Base-by-base conservation (phyloP, 441 rosid species). In the Populus trichocarpa region DNA sequence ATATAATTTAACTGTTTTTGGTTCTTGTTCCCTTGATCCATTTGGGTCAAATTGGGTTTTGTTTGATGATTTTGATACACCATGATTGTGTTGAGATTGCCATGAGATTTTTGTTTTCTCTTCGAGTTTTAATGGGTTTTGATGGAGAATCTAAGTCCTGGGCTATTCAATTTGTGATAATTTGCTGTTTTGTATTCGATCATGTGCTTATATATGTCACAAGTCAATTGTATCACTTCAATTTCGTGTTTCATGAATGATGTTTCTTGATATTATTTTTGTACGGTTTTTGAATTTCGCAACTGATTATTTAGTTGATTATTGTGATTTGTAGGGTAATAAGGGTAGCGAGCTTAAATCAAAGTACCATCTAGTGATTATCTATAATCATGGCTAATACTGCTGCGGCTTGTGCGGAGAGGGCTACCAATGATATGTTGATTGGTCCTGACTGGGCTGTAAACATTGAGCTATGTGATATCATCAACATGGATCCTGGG, bases 371-470 rank as follows among this genome's bases (percentile, higher is more conserved):
- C 22, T 20, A 32, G 69, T 25, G 68, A 74, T 42, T 68, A 16
- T 59, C 2, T 18, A 57, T 57, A 70, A 35, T 32, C 66, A 96
- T 96, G 99, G 92, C 94, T 22, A 86, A 83, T 82, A 89, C 80
- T 79, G 97, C 89, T 14, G 89, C 96, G 36, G 84, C 97, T 20
- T 91, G 90, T 77, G 99, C 97, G 33, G 99, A 96, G 87, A 93
- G 98, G 81, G 98, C 98, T 14, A 96, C 98, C 0, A 96, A 88
- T 72, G 98, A 96, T 80, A 88, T 87, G 89, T 78, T 96, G 86
- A 83, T 87, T 77, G 96, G 97, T 79, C 99, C 98, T 6, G 99
- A 96, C 76, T 96, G 99, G 99, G 98, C 99, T 70, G 78, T 96
- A 72, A 96, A 91, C 88, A 87, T 96, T 14, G 99, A 96, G 82